Base-by-base conservation (phyloP, 345 rosid species). In the Pistacia atlantica region DNA sequence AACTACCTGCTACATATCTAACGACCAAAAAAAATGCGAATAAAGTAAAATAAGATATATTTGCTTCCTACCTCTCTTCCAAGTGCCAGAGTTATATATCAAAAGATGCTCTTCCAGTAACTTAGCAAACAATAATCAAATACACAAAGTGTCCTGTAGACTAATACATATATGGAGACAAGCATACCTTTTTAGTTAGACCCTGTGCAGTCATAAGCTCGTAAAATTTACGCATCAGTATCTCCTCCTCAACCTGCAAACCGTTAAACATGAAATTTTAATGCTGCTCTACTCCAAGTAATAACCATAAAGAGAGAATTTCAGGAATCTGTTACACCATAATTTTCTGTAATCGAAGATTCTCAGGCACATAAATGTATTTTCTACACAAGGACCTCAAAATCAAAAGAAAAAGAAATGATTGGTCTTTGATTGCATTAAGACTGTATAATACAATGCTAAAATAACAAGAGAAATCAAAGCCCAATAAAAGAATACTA, bases 191-290 rank as follows among this genome's bases (percentile, higher is more conserved):
- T 42, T 88, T 80, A 14, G 82, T 77, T 37, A 73, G 55, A 76
- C 80, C 87, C 5, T 84, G 89, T 42, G 86, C 78, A 71, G 72
- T 28, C 92, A 85, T 84, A 75, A 93, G 75, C 61, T 88, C 87
- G 58, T 69, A 87, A 78, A 90, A 89, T 79, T 93, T 93, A 74
- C 83, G 84, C 98, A 91, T 90, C 76, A 90, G 78, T 91, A 90
- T 90, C 80, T 89, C 89, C 76, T 93, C 92, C 82, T 90, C 98
- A 59, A 91, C 93, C 95, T 93, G 80, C 69, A 83, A 78, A 75
- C 22, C 59, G 58, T 3, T 5, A 25, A 71, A 28, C 55, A 45
- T 35, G 4, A 63, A 52, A 7, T 38, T 48, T 59, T n/a, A 54
- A 33, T 22, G 6, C 33, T 38, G 33, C 18, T 0, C 13, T 17